Evolutionary conservation across 177 flowering plant genomes (phyloP).

Genomic region (Vitis hybrid): DNA sequence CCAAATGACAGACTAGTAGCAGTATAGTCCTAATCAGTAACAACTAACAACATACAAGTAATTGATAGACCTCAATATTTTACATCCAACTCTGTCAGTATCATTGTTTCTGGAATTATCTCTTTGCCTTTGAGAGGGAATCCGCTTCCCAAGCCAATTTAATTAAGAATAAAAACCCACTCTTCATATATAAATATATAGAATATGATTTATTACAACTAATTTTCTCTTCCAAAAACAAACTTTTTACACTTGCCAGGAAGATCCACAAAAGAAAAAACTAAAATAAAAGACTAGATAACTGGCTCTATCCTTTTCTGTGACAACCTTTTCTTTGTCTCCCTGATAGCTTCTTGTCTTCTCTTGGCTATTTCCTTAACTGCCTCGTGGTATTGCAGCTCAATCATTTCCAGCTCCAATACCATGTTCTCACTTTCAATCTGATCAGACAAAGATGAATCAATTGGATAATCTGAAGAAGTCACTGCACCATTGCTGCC

Average conservation of each 20-base stretch:
- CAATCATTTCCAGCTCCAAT: conserved; percentile 36
- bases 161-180: no score
- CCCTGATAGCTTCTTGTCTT: conserved; percentile 32
- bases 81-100: no score
- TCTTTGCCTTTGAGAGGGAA: no score
- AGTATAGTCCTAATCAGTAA: no score
- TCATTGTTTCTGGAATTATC: no score
- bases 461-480: conserved; percentile 14
- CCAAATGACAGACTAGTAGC: no score
- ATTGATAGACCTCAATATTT: no score
- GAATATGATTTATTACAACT: no score
- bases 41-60: no score
- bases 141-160: no score
- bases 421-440: conserved; percentile 31
- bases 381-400: conserved; percentile 35
- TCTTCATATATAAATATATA: no score
- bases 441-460: conserved; percentile 23
- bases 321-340: conserved; percentile 27
- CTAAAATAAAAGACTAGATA: conserved; percentile 9
- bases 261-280: conserved; percentile 8
- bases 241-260: conserved; percentile 20
- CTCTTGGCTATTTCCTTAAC: conserved; percentile 28
- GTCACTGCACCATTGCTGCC: conserved; percentile 6
- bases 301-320: conserved; percentile 21
- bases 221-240: no score